Base-by-base conservation (phyloP, 305 asterid genomes). In the Euphrasia arctica region DNA sequence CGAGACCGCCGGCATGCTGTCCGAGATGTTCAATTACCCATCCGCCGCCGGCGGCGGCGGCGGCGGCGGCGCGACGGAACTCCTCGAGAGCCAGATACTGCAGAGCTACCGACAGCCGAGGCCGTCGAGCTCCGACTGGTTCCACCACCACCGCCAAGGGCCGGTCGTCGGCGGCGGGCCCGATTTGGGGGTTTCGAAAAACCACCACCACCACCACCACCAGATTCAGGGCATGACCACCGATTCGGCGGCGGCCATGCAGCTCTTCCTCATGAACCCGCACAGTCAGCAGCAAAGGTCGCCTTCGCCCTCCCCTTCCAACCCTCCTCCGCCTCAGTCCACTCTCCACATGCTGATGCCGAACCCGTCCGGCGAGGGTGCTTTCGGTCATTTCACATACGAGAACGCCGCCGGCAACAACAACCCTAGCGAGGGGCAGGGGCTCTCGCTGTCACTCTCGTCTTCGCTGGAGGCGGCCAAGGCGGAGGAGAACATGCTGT, bases 181-280 rank as follows among this genome's bases (percentile, higher is more conserved):
- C 22, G 75, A 73, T 13, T 70, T 77, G 48, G 85, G 64, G 45
- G 84, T 75, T 65, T 47, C 77, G 4, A 78, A 79, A 67, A 68
- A 67, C 60, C 76, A 70, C 12, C 83, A 70, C 0, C 85, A 67
- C 0, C 85, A 76, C 9, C 80, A 74, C 0, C 80, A 78, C 25
- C 95, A 86, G 74, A 81, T 87, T 70, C 56, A 85, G 12, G 62
- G 80, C 65, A 82, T 83, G 58, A 77, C 79, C 73, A 83, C 80
- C 0, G 91, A 84, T 67, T 80, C 93, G 52, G 95, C 96, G 3
- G 87, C 89, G 10, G 96, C 91, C 98, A 91, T 91, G 98, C 96
- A 91, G 78, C 98, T 91, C 74, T 91, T 91, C 54, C 79, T 83
- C 12, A 86, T 85, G 95, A 91, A 91, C 65, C 96, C 96, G 3